phyloP scores from a whole-genome alignment of 2,329 filamentous ascomycete genomes.

The Xylaria sp. region DNA sequence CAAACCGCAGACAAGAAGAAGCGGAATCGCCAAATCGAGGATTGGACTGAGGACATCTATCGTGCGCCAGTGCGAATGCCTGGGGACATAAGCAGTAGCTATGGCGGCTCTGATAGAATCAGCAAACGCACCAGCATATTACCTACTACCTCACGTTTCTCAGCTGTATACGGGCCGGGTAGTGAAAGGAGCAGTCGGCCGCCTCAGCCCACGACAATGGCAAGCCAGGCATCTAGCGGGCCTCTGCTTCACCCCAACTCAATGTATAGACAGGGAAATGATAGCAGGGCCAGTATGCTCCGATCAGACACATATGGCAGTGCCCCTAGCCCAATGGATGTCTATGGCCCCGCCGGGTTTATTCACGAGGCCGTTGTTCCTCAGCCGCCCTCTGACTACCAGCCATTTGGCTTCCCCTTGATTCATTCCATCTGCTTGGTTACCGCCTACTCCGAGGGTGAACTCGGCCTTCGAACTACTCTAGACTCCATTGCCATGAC shows the following conservation, averaged over 20 bases:
- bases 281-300: constrained; percentile 73
- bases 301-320: constrained; percentile 66
- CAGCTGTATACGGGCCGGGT: constrained; percentile 77
- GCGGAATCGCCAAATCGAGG: constrained; percentile 92
- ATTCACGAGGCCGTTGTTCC: constrained; percentile 96
- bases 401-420: constrained; percentile 94
- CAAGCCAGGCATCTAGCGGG: constrained; percentile 82
- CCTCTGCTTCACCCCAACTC: constrained; percentile 76
- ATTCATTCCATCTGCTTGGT: constrained; percentile 95
- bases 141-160: constrained; percentile 94
- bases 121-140: constrained; percentile 88
- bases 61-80: constrained; percentile 84
- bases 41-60: constrained; percentile 98
- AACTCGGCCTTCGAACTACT: constrained; percentile 90
- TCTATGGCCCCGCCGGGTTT: constrained; percentile 88
- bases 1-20: constrained; percentile 84
- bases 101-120: constrained; percentile 72
- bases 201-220: constrained; percentile 87
- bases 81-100: constrained; percentile 76
- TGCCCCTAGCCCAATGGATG: constrained; percentile 70
- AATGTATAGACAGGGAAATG: constrained; percentile 76
- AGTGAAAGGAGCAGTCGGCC: constrained; percentile 68
- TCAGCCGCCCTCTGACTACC: constrained; percentile 95
- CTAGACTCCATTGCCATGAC: constrained; percentile 97
- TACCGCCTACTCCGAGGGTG: constrained; percentile 96